Evolutionary conservation across 2,329 filamentous ascomycete genomes (phyloP).

Genomic region (Aspergillus sp.): DNA sequence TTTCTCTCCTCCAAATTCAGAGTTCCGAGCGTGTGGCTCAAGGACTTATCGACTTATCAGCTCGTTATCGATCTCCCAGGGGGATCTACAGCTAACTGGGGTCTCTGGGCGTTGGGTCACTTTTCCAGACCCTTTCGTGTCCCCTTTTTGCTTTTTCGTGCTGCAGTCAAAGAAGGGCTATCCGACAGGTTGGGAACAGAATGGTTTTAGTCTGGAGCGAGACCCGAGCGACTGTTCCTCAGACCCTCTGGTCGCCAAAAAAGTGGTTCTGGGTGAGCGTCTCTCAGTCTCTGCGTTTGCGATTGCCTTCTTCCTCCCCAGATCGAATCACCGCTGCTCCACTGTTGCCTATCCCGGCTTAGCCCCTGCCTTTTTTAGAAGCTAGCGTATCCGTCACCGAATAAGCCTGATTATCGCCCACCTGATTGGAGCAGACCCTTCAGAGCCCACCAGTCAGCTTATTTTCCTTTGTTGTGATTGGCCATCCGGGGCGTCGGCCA

Average conservation of each 20-base stretch:
- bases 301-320: slow-evolving; percentile 22
- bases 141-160: slow-evolving; percentile 12
- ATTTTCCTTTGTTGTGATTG: slow-evolving; percentile 18
- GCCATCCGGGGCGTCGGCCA: slow-evolving; percentile 2
- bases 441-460: slow-evolving; percentile 18
- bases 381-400: slow-evolving; percentile 15
- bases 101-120: not conserved
- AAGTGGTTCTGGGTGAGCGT: not conserved
- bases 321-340: slow-evolving; percentile 29
- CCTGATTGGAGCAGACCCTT: slow-evolving; percentile 23
- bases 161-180: slow-evolving; percentile 5
- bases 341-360: slow-evolving; percentile 28
- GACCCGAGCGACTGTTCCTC: slow-evolving; percentile 2
- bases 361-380: slow-evolving; percentile 23
- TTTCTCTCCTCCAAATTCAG: not conserved
- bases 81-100: slow-evolving; percentile 23
- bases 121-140: slow-evolving; percentile 8
- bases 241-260: not conserved
- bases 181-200: slow-evolving; percentile 5
- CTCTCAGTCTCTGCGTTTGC: not conserved
- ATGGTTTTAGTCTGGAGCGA: not conserved
- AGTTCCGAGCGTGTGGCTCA: slow-evolving; percentile 7
- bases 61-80: slow-evolving; percentile 25
- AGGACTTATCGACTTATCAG: slow-evolving; percentile 17
- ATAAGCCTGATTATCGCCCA: slow-evolving; percentile 27